These are phyloP conservation scores for Eremochloa ophiuroides DNA, from an alignment of 176 grass and related monocot genomes.

Conservation along the genomic window DNA sequence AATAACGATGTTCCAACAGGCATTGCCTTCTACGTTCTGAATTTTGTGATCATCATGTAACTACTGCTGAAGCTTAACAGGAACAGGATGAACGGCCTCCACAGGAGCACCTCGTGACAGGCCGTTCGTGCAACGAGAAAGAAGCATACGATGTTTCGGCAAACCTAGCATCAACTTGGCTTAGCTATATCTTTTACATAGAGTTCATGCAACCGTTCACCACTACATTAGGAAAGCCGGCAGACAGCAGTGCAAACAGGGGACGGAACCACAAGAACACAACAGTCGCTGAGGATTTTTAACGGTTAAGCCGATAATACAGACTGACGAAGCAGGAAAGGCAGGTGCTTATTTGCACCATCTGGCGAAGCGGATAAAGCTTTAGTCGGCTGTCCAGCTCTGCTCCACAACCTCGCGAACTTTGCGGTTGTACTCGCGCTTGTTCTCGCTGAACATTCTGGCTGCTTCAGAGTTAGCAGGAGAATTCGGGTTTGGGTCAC, in stretches of 20 bases:
- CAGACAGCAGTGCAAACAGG: neutral
- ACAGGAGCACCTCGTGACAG: neutral
- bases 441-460: constrained; percentile 86
- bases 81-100: neutral
- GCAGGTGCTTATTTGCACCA: constrained; percentile 35
- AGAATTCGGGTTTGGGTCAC: constrained; percentile 91
- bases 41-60: neutral
- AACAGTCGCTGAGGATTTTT: neutral
- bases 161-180: constrained; percentile 22
- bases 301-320: constrained; percentile 25
- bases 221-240: constrained; percentile 10
- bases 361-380: neutral
- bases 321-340: constrained; percentile 25
- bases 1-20: neutral
- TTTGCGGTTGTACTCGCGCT: constrained; percentile 89
- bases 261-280: constrained; percentile 28
- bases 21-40: neutral
- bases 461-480: constrained; percentile 93
- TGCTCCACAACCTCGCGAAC: constrained; percentile 84
- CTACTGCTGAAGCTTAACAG: neutral
- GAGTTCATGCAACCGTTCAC: constrained; percentile 15
- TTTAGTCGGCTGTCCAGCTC: neutral
- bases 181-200: constrained; percentile 25
- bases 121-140: neutral
- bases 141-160: neutral